A percentile compares a stretch with the other conserved stretches of the same genome.
These are phyloP conservation scores for Candida tammaniensis DNA, from an alignment of 805 yeast genomes.

Conservation along the genomic window DNA sequence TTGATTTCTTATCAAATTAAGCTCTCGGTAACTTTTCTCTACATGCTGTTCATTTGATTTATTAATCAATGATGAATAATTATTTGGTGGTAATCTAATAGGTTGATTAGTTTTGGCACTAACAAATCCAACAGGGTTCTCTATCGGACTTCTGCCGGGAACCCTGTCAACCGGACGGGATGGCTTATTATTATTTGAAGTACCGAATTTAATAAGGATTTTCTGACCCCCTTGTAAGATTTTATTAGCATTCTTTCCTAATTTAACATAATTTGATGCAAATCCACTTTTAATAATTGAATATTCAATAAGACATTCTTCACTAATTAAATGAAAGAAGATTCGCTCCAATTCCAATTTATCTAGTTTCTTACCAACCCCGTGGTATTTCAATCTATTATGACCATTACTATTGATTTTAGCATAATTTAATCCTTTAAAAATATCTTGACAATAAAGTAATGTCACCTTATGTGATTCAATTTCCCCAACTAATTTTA, in stretches of 20 bases:
- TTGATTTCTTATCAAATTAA: conserved; percentile 42
- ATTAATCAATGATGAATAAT: conserved; percentile 14
- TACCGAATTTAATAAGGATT: conserved; percentile 50
- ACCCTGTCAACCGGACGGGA: neutral
- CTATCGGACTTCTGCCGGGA: neutral
- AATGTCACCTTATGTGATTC: conserved; percentile 66
- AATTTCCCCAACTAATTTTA: conserved; percentile 55
- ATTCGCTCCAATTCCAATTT: conserved; percentile 76
- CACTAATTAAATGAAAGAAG: conserved; percentile 71
- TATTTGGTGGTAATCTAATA: conserved; percentile 20
- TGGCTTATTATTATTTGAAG: neutral
- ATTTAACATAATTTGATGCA: conserved; percentile 68
- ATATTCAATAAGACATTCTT: conserved; percentile 66
- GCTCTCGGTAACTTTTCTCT: conserved; percentile 28
- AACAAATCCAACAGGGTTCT: conserved; percentile 8
- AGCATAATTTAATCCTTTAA: conserved; percentile 66
- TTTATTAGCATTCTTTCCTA: conserved; percentile 54
- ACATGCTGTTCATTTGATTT: conserved; percentile 20
- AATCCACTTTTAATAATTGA: conserved; percentile 74
- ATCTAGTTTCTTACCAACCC: conserved; percentile 63
- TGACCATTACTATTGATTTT: conserved; percentile 65
- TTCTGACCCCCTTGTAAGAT: conserved; percentile 44
- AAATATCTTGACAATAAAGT: conserved; percentile 77
- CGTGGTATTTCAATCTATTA: conserved; percentile 59
- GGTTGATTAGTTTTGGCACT: conserved; percentile 16